Evolutionary conservation across 768 basidiomycete genomes (phyloP).

Genomic region (Termitomyces titanicus): DNA sequence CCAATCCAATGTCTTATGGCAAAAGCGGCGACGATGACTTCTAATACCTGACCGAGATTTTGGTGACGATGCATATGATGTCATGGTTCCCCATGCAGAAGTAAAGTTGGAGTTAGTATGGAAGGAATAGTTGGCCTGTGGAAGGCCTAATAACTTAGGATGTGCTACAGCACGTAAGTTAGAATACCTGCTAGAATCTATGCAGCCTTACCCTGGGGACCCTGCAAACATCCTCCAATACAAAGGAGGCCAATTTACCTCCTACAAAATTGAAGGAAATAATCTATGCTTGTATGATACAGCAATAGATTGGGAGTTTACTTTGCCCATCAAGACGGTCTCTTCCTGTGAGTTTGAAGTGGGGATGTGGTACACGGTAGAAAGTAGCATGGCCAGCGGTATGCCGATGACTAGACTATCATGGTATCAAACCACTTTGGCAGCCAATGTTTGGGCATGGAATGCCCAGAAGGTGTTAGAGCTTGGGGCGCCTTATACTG

Average conservation of each 20-base stretch:
- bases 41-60: too few relatives aligned
- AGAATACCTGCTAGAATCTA: not conserved
- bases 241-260: not conserved
- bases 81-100: too few relatives aligned
- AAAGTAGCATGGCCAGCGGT: not conserved
- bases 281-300: not conserved
- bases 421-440: not conserved
- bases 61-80: too few relatives aligned
- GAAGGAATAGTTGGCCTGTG: too few relatives aligned
- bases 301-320: not conserved
- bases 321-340: not conserved
- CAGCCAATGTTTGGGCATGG: not conserved
- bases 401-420: not conserved
- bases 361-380: not conserved
- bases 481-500: not conserved
- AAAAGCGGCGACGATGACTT: too few relatives aligned
- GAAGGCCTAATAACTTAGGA: not conserved
- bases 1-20: too few relatives aligned
- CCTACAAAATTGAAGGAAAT: not conserved
- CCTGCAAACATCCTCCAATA: not conserved
- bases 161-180: not conserved
- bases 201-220: not conserved
- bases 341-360: not conserved
- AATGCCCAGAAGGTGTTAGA: not conserved
- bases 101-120: too few relatives aligned